Base-by-base conservation (phyloP, 2,329 filamentous ascomycete species). In the Anthostomella pinea region DNA sequence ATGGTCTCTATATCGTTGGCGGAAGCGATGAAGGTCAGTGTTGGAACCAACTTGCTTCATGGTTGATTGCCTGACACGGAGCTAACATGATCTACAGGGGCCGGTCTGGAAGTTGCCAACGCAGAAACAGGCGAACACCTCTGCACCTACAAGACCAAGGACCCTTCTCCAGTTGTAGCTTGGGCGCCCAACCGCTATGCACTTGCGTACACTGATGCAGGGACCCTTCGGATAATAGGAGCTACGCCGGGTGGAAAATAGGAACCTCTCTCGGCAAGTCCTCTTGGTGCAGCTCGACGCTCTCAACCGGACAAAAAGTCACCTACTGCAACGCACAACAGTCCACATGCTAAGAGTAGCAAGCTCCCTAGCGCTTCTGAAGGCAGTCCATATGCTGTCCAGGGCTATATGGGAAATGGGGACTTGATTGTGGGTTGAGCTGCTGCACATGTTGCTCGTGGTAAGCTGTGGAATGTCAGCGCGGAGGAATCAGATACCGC, bases 101-200 rank as follows among this genome's bases (percentile, higher is more conserved):
- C 75, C 37, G 81, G 82, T 8, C 60, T 90, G 19, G 78, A 86
- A 31, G 76, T 89, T 26, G 79, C 77, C 14, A 84, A 88, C 56
- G 77, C 79, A 1, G 85, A 90, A 59, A 83, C 79, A 3, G 85
- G 85, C 15, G 85, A 89, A 28, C 73, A 79, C 46, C 74, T 89
- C 10, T 75, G 87, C 57, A 85, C 74, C 2, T 73, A 88, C 48
- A 87, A 87, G 59, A 83, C 84, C 8, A 68, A 70, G 1, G 74
- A 77, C 15, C 67, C 81, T 9, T 79, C 77, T 36, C 77, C 79
- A 2, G 73, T 85, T 8, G 82, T 89, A 6, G 76, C 82, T 3
- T 90, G 85, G 85, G 84, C 87, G 46, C 86, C 86, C 3, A 81
- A 75, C 26, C 72, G 80, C 38, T 90, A 90, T 58, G 80, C 77